Conservation (phyloP, 2,329 filamentous ascomycete species). For the Epichloe elymi region DNA sequence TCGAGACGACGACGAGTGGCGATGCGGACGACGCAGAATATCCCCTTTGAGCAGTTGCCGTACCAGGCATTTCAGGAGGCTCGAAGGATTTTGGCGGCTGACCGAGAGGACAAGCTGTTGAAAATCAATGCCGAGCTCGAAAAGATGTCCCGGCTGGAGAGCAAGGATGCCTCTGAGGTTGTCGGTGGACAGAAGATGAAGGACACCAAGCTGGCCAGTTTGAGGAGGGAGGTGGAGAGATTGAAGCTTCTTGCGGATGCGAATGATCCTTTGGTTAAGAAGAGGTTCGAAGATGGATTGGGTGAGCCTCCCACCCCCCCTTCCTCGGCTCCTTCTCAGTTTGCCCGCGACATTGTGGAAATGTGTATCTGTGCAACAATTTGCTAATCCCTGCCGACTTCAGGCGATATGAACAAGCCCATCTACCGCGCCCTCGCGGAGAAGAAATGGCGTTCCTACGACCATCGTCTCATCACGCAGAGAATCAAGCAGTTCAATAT, state of each 20-base stretch:
- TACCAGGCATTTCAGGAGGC: constrained; percentile 99
- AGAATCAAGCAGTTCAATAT: constrained; percentile 78
- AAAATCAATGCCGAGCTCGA: constrained; percentile 55
- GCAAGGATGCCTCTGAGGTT: constrained; percentile 40
- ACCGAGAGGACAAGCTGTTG: constrained; percentile 68
- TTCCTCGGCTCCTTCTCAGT: background rate
- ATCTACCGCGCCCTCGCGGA: constrained; percentile 88
- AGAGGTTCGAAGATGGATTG: constrained; percentile 79
- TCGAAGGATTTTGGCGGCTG: constrained; percentile 64
- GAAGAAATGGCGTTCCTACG: constrained; percentile 75
- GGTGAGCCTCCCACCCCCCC: constrained; percentile 37
- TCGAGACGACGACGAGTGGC: constrained; percentile 73
- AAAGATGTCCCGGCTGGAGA: constrained; percentile 55
- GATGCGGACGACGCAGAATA: constrained; percentile 46
- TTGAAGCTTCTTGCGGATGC: constrained; percentile 86
- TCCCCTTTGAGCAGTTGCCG: constrained; percentile 86
- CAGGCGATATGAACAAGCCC: constrained; percentile 90
- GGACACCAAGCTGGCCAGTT: constrained; percentile 51
- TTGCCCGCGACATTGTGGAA: no score
- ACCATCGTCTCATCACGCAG: constrained; percentile 67
- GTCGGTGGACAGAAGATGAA: constrained; percentile 52
- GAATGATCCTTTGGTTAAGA: constrained; percentile 89
- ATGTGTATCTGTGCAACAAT: no score
- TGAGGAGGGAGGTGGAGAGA: constrained; percentile 59
- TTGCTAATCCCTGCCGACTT: background rate